Evolutionary conservation across 2,329 filamentous ascomycete genomes (phyloP).

Genomic region (Zymoseptoria tritici): DNA sequence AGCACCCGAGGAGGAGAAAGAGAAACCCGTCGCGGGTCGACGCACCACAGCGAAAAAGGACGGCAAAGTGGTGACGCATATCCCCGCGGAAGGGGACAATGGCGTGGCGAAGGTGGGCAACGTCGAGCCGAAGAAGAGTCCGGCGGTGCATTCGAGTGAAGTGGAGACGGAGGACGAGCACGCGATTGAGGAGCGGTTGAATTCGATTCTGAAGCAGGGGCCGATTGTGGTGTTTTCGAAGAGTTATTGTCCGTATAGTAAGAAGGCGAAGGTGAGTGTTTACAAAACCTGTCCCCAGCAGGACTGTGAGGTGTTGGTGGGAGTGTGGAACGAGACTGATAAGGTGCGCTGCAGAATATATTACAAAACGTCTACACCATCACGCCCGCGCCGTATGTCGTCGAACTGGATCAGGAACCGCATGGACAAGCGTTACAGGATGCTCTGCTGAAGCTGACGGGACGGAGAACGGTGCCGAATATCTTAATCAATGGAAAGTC

Average conservation of each 20-base stretch:
- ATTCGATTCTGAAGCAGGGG: conserved; percentile 71
- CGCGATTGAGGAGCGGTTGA: conserved; percentile 63
- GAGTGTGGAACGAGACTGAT: no score
- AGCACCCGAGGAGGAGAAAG: conserved; percentile 23
- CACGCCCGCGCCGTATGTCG: conserved; percentile 72
- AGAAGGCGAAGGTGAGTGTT: conserved; percentile 66
- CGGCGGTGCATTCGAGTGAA: conserved; percentile 21
- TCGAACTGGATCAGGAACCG: conserved; percentile 80
- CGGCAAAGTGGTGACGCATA: conserved; percentile 27
- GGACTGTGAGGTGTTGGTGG: no score
- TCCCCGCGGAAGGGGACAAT: conserved; percentile 32
- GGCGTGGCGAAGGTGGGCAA: conserved; percentile 42
- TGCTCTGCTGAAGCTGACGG: conserved; percentile 64
- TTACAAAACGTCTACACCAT: conserved; percentile 81
- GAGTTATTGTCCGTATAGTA: conserved; percentile 80
- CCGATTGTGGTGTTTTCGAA: conserved; percentile 96
- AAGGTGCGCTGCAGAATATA: no score
- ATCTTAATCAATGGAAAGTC: conserved; percentile 79
- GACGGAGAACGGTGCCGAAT: conserved; percentile 82
- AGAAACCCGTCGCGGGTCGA: conserved; percentile 51
- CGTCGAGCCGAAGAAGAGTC: conserved; percentile 31
- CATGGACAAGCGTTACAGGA: conserved; percentile 65
- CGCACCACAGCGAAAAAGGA: conserved; percentile 47
- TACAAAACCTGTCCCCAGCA: no score
- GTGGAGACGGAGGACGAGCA: conserved; percentile 52